These are phyloP conservation scores for Irpex sp. DNA, from an alignment of 1,284 basidiomycete species.

Conservation along the genomic window DNA sequence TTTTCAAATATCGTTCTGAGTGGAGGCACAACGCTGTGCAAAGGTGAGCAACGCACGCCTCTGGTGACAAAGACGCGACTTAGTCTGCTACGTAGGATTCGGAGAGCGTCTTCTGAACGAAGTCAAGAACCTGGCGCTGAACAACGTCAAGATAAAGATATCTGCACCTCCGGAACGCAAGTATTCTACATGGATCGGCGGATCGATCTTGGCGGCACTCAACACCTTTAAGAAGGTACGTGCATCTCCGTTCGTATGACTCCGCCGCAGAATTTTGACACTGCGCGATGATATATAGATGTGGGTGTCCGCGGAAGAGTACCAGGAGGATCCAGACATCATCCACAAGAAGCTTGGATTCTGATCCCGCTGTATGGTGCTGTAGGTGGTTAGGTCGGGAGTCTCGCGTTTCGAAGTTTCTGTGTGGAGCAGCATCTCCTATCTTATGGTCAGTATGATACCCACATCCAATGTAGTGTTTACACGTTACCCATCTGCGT, in stretches of 20 bases:
- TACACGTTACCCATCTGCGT: background rate
- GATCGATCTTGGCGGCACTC: slow-evolving; percentile 91
- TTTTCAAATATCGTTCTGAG: slow-evolving; percentile 97
- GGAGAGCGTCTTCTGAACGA: slow-evolving; percentile 95
- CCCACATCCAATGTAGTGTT: slow-evolving; percentile 1
- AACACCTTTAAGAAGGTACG: slow-evolving; percentile 96
- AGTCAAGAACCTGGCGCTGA: slow-evolving; percentile 94
- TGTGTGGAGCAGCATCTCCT: background rate
- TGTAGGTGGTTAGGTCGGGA: background rate
- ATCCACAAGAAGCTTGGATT: slow-evolving; percentile 91
- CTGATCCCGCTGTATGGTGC: slow-evolving; percentile 26
- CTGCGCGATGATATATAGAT: slow-evolving; percentile 50
- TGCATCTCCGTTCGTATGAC: background rate
- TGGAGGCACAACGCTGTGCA: slow-evolving; percentile 93
- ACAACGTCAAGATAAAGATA: slow-evolving; percentile 99
- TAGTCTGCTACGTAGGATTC: slow-evolving; percentile 59
- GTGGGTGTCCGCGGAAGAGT: slow-evolving; percentile 99
- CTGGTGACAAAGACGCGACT: background rate
- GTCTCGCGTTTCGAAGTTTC: background rate
- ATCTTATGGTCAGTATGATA: background rate
- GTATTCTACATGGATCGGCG: slow-evolving; percentile 99
- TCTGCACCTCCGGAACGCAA: slow-evolving; percentile 99
- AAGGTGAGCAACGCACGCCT: slow-evolving; percentile 50
- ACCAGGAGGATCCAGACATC: slow-evolving; percentile 98
- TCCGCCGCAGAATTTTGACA: background rate